phyloP scores from a whole-genome alignment of 305 asterid species.

The Coffea humblotiana region DNA sequence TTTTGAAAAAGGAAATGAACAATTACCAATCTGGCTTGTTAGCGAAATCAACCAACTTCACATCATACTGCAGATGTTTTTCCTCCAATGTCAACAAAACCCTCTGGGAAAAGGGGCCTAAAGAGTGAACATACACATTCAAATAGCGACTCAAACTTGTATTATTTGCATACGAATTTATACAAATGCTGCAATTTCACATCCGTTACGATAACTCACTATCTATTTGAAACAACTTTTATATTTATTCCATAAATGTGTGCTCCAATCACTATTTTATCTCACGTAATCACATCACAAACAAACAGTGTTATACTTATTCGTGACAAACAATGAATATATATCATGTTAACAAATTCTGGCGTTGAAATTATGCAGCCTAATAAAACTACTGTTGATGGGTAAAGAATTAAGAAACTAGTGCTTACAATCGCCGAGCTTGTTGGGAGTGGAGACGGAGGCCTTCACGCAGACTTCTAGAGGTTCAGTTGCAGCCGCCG shows the following conservation, averaged over 20 bases:
- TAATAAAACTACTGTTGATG: neutral
- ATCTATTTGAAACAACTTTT: too few species aligned
- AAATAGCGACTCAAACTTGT: neutral
- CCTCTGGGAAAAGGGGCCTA: conserved; percentile 92
- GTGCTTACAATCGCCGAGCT: conserved; percentile 76
- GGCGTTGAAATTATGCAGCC: neutral
- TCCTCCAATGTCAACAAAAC: conserved; percentile 91
- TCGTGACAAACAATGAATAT: neutral
- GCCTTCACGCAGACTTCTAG: conserved; percentile 68
- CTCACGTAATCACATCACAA: too few species aligned
- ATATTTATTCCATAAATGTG: too few species aligned
- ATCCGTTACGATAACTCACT: too few species aligned
- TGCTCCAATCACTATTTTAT: too few species aligned
- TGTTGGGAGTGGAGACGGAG: conserved; percentile 61
- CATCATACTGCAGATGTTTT: conserved; percentile 74
- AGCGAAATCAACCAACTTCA: conserved; percentile 69
- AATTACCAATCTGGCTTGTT: conserved; percentile 88
- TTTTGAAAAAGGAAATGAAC: neutral
- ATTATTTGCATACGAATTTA: neutral
- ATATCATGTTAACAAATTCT: neutral
- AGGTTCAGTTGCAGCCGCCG: conserved; percentile 31
- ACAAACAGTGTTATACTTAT: too few species aligned
- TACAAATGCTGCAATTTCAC: too few species aligned
- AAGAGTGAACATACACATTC: conserved; percentile 9
- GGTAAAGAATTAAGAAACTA: neutral